phyloP scores from a whole-genome alignment of 2,329 filamentous ascomycete genomes.

The Fusarium nurragi region DNA sequence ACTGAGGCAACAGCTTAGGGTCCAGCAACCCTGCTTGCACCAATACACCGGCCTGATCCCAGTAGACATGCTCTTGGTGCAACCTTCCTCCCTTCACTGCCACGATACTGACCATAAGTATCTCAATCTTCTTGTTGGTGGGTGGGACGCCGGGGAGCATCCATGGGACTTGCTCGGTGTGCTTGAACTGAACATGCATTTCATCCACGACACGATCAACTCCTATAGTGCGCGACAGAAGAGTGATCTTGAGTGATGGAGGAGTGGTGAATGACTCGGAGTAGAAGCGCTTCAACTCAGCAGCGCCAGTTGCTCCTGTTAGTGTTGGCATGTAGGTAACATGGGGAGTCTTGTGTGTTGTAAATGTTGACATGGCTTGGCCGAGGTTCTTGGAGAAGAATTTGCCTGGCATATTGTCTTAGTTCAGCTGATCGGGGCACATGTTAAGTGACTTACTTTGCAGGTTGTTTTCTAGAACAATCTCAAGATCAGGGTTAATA shows the following conservation, averaged over 20 bases:
- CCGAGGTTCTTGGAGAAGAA: conserved; percentile 68
- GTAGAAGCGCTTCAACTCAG: conserved; percentile 70
- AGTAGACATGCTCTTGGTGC: conserved; percentile 71
- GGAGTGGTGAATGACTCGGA: conserved; percentile 72
- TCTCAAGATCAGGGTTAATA: conserved; percentile 69
- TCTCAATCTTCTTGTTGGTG: conserved; percentile 60
- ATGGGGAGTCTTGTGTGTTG: conserved; percentile 70
- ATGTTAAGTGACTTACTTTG: conserved; percentile 56
- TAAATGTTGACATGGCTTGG: conserved; percentile 68
- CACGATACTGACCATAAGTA: conserved; percentile 68
- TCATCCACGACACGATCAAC: conserved; percentile 72
- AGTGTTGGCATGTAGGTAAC: conserved; percentile 74
- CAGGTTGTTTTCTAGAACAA: conserved; percentile 72
- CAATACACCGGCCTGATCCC: conserved; percentile 70
- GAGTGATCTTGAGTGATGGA: conserved; percentile 65
- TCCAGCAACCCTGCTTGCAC: conserved; percentile 67
- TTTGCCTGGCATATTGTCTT: conserved; percentile 47
- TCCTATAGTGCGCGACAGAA: conserved; percentile 72
- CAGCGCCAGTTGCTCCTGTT: conserved; percentile 70
- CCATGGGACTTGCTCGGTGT: conserved; percentile 67
- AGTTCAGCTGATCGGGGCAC: neutral
- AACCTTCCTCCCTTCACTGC: conserved; percentile 67
- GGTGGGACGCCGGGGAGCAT: conserved; percentile 68
- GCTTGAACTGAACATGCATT: conserved; percentile 67
- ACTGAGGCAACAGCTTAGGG: conserved; percentile 50